Evolutionary conservation across 495 filamentous ascomycete species (phyloP).

Genomic region (Penicillium subrubescens): DNA sequence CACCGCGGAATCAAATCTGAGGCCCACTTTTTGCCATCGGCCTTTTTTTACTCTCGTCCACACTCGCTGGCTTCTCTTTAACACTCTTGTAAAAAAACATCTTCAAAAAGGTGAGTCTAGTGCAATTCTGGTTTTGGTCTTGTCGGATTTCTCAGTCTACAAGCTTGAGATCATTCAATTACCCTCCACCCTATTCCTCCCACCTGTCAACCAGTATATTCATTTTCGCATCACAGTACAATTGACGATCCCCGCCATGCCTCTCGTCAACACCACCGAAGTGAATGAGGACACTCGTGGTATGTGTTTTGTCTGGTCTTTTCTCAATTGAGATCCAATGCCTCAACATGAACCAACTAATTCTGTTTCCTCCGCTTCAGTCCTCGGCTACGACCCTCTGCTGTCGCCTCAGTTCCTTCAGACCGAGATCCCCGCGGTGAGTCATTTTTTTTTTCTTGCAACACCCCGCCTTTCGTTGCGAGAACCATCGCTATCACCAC

Average conservation of each 20-base stretch:
- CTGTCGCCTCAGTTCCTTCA: conserved; percentile 88
- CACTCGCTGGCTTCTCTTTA: background rate
- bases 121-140: background rate
- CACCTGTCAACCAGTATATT: background rate
- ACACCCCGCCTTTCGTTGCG: conserved; percentile 9
- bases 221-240: background rate
- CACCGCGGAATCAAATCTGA: conserved; percentile 3
- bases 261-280: conserved; percentile 51
- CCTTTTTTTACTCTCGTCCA: conserved; percentile 7
- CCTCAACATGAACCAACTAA: background rate
- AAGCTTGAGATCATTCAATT: background rate
- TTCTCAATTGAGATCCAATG: background rate
- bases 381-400: conserved; percentile 92
- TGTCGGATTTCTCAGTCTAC: background rate
- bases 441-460: conserved; percentile 35
- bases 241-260: conserved; percentile 39
- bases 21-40: conserved; percentile 11
- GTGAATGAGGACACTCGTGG: conserved; percentile 57
- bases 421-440: conserved; percentile 82
- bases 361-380: conserved; percentile 44
- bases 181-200: background rate
- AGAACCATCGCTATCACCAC: background rate
- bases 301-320: conserved; percentile 25
- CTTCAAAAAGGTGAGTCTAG: background rate
- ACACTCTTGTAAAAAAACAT: background rate